These are phyloP conservation scores for Dactylellina parvicollis DNA, from an alignment of 2,329 filamentous ascomycete genomes.

Conservation along the genomic window DNA sequence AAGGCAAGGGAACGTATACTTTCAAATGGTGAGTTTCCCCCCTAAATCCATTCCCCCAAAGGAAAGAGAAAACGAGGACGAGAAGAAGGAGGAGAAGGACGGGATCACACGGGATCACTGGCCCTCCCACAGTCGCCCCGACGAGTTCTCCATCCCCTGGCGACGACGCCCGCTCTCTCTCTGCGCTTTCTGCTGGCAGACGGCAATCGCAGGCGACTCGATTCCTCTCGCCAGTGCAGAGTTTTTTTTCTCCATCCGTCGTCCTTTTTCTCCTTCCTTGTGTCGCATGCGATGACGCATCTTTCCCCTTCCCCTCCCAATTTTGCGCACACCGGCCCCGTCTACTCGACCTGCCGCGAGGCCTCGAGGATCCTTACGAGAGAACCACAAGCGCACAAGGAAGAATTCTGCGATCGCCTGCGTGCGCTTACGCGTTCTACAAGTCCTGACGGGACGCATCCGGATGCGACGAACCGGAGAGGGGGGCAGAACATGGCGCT, in stretches of 20 bases:
- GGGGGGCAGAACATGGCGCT: background rate
- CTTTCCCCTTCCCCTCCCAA: too few relatives aligned
- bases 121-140: too few relatives aligned
- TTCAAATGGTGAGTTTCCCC: constrained; percentile 52
- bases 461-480: background rate
- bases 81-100: background rate
- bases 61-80: background rate
- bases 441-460: background rate
- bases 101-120: background rate
- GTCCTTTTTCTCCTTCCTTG: constrained; percentile 6
- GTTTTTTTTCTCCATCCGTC: background rate
- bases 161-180: background rate
- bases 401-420: background rate
- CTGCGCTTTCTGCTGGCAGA: background rate
- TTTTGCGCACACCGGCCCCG: constrained; percentile 7
- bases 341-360: background rate
- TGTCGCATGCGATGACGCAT: constrained; percentile 52
- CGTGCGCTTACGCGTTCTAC: constrained; percentile 10
- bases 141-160: too few relatives aligned
- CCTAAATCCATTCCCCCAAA: background rate
- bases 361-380: background rate
- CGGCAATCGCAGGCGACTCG: background rate
- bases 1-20: constrained; percentile 45
- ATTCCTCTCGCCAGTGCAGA: background rate
- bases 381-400: background rate